phyloP scores from a whole-genome alignment of 1,284 basidiomycete species.

The Sparassis latifolia region DNA sequence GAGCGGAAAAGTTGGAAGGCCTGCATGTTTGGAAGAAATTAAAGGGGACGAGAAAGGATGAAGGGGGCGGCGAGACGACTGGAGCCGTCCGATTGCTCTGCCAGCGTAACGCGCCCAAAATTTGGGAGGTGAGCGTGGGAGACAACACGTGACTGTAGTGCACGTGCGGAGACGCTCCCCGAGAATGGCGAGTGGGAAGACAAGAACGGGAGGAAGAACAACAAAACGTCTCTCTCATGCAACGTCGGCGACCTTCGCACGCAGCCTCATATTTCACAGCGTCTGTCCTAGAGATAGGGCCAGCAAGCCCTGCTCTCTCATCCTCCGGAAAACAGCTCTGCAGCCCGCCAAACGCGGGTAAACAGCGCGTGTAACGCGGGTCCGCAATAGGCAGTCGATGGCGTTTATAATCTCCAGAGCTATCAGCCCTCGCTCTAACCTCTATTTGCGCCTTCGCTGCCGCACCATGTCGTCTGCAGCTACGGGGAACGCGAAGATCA shows the following conservation, averaged over 20 bases:
- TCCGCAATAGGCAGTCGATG: conserved; percentile 22
- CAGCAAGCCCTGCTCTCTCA: too few species aligned
- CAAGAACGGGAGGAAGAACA: background rate
- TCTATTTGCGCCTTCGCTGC: conserved; percentile 27
- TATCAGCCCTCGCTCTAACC: conserved; percentile 20
- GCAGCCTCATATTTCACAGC: background rate
- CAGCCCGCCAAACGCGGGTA: background rate
- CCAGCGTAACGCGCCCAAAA: conserved; percentile 6
- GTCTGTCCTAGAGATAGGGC: background rate
- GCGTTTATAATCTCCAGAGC: conserved; percentile 5
- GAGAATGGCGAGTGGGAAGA: background rate
- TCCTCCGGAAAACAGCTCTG: too few species aligned
- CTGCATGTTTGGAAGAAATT: conserved; percentile 24
- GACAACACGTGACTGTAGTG: conserved; percentile 11
- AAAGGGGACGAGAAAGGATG: conserved; percentile 10
- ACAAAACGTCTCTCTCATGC: too few species aligned
- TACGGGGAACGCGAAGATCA: conserved; percentile 42
- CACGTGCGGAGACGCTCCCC: background rate
- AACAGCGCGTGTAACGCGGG: conserved; percentile 9
- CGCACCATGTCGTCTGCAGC: conserved; percentile 45
- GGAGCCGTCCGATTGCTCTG: conserved; percentile 7
- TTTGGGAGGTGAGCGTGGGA: conserved; percentile 6
- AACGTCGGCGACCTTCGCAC: too few species aligned
- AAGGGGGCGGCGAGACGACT: conserved; percentile 16
- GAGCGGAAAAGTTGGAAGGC: conserved; percentile 49